A percentile compares a stretch with the other conserved stretches of the same genome.
Conservation (phyloP, 2,329 filamentous ascomycete species). For the Atkinsonella texensis region DNA sequence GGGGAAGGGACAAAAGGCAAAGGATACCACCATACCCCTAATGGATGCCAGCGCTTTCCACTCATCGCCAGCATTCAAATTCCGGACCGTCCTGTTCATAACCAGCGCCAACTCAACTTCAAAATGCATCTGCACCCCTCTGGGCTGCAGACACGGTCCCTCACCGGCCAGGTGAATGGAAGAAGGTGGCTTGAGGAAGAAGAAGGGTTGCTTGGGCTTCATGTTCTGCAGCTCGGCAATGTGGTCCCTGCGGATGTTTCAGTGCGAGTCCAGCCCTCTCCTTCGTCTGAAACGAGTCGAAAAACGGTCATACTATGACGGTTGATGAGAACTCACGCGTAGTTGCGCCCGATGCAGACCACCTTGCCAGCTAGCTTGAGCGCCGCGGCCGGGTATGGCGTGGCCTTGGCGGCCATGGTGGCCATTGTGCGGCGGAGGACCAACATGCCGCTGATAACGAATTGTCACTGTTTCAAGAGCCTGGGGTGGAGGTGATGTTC, state of each 20-base stretch:
- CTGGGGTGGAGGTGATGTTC: neutral
- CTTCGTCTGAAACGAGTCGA: neutral
- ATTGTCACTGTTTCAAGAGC: neutral
- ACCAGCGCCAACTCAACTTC: slow-evolving; percentile 90
- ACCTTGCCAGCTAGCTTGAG: slow-evolving; percentile 56
- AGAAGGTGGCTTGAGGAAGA: slow-evolving; percentile 92
- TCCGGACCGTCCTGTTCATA: slow-evolving; percentile 68
- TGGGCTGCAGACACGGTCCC: slow-evolving; percentile 71
- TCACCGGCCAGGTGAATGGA: slow-evolving; percentile 70
- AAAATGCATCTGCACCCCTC: slow-evolving; percentile 78
- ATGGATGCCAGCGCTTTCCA: slow-evolving; percentile 72
- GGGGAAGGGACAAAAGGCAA: neutral
- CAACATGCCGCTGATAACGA: slow-evolving; percentile 17
- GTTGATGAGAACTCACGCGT: slow-evolving; percentile 47
- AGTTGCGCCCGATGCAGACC: slow-evolving; percentile 91
- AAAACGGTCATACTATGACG: too few relatives aligned
- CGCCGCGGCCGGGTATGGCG: slow-evolving; percentile 26
- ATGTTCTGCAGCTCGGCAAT: slow-evolving; percentile 81
- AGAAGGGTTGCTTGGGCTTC: slow-evolving; percentile 90
- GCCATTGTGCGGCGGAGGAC: slow-evolving; percentile 25
- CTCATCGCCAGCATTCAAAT: slow-evolving; percentile 63
- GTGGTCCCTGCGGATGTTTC: slow-evolving; percentile 55
- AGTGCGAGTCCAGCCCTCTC: neutral
- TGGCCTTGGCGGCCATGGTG: slow-evolving; percentile 16
- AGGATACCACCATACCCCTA: slow-evolving; percentile 42